Base-by-base conservation (phyloP, 2,329 filamentous ascomycete genomes). In the Elsinoe australis region DNA sequence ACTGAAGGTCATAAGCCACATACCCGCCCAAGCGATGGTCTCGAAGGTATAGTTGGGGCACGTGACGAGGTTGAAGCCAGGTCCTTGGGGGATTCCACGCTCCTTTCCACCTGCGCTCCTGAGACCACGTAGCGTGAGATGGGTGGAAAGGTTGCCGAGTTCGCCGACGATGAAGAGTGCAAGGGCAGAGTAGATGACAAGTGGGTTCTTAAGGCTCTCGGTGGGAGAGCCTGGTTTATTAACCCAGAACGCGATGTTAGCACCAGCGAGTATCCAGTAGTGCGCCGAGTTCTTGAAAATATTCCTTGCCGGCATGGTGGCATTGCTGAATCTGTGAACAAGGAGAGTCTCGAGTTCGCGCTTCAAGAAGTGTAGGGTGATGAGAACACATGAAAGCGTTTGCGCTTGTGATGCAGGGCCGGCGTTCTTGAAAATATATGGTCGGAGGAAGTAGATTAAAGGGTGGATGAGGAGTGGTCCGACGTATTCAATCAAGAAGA, bases 1-100 rank as follows among this genome's bases (percentile, higher is more conserved):
- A 68, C 83, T 89, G 59, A 86, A 82, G 58, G 81, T 88, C 47
- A 90, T 77, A 34, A 94, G 63, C 56, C 85, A 82, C 49, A 96
- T 74, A 19, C 88, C 89, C 22, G 85, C 58, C 92, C 92, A 98
- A 0, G 89, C 80, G 29, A 94, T 65, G 5, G 85, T 75, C 64
- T 98, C 92, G 58, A 94, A 96, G 72, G 94, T 79, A 72, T 98
- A 98, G 71, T 98, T 98, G 33, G 92, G 92, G 71, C 89, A 94
- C 9, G 92, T 98, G 46, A 98, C 90, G 28, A 86, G 69, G 54
- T 72, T 74, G 67, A 95, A 96, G 22, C 89, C 87, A 51, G 90
- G 79, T 19, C 92, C 92, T 50, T 73, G 73, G 1, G 92, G 92
- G 54, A 98, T 94, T 58, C 87, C 88, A 51, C 90, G 79, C 64